phyloP scores from a whole-genome alignment of 169 alveolate species.

The Hammondia hammondi region DNA sequence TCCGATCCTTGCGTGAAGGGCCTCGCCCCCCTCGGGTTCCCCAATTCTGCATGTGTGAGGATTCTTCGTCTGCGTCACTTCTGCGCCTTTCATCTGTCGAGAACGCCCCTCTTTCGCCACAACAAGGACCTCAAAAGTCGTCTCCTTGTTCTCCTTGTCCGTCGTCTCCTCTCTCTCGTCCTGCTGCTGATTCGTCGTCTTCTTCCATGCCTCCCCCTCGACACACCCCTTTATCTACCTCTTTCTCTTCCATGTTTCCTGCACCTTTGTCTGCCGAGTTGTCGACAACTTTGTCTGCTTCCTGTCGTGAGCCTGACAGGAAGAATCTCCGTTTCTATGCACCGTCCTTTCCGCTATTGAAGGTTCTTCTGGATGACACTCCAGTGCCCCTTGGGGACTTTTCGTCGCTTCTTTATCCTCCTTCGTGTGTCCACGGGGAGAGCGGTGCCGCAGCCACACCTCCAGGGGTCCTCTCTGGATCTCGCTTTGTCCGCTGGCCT shows the following conservation, averaged over 20 bases:
- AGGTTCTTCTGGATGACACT: conserved; percentile 9
- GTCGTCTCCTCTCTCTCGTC: too few species aligned
- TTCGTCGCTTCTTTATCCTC: not conserved
- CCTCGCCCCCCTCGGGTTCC: conserved; percentile 41
- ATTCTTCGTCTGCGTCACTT: not conserved
- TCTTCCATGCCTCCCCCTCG: not conserved
- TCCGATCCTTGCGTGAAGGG: not conserved
- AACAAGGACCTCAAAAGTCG: too few species aligned
- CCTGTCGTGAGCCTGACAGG: not conserved
- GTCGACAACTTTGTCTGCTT: not conserved
- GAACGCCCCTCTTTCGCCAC: too few species aligned
- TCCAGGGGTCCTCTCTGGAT: not conserved
- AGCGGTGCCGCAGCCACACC: not conserved
- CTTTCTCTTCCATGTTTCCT: not conserved
- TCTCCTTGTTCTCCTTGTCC: too few species aligned
- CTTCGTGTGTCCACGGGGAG: not conserved
- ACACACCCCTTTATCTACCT: not conserved
- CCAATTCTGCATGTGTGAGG: conserved; percentile 14
- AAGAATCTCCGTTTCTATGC: not conserved
- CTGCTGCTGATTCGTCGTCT: too few species aligned
- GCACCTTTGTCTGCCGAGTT: not conserved
- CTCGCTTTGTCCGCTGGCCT: conserved; percentile 30
- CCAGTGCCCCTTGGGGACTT: conserved; percentile 26
- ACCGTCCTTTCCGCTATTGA: conserved; percentile 10
- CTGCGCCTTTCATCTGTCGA: too few species aligned